Evolutionary conservation across 345 rosid species (phyloP).

Genomic region (Linum usitatissimum): DNA sequence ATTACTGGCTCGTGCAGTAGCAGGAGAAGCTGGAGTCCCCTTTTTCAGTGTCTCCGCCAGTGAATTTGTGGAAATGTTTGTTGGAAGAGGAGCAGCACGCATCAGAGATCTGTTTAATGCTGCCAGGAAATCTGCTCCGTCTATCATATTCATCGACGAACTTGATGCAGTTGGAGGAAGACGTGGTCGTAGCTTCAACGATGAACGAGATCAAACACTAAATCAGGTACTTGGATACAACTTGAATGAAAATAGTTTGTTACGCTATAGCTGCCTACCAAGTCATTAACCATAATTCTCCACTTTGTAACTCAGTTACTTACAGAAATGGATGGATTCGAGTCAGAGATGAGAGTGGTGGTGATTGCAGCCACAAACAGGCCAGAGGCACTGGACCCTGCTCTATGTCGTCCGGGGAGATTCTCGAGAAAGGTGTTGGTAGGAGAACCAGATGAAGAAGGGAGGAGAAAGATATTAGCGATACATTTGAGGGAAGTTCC

Average conservation of each 20-base stretch:
- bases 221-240: slow-evolving; percentile 50
- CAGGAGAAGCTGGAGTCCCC: slow-evolving; percentile 95
- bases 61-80: slow-evolving; percentile 93
- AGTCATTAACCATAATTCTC: background rate
- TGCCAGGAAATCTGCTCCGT: slow-evolving; percentile 77
- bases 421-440: slow-evolving; percentile 90
- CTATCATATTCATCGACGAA: slow-evolving; percentile 91
- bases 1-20: slow-evolving; percentile 88
- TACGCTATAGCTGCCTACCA: background rate
- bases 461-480: slow-evolving; percentile 73
- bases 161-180: slow-evolving; percentile 97
- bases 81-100: slow-evolving; percentile 97
- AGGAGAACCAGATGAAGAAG: slow-evolving; percentile 91
- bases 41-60: slow-evolving; percentile 92
- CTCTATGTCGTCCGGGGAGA: slow-evolving; percentile 93
- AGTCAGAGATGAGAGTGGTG: slow-evolving; percentile 66
- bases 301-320: slow-evolving; percentile 50
- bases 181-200: slow-evolving; percentile 95
- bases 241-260: background rate
- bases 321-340: slow-evolving; percentile 98
- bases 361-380: slow-evolving; percentile 94
- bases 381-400: slow-evolving; percentile 87
- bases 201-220: slow-evolving; percentile 91
- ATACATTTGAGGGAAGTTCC: slow-evolving; percentile 85
- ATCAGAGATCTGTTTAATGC: slow-evolving; percentile 76